Base-by-base conservation (phyloP, 352 stramenopile genomes). In the Pythium guiyangense region DNA sequence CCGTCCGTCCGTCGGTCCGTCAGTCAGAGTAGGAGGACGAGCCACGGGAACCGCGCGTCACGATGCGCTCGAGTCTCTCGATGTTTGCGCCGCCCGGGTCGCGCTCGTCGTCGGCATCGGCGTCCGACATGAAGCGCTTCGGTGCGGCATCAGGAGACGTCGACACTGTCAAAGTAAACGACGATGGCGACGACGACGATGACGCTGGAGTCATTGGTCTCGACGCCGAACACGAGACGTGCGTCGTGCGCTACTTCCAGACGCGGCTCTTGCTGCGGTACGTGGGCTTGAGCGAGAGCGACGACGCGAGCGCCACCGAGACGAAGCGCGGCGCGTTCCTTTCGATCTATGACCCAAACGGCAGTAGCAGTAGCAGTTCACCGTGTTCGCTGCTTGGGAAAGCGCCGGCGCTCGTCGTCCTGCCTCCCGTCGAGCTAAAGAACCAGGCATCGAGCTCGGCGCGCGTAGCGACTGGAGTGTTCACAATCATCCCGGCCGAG, bases 201-300 rank as follows among this genome's bases (percentile, higher is more conserved):
- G 42, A 52, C 18, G 42, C 27, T 12, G 47, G 20, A 8, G 27
- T 52, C 27, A 27, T 52, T 47, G 42, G 59, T 34, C 4, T 25
- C 18, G 53, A 51, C 22, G 52, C 48, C 15, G 60, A 57, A 42
- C 54, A 69, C 9, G 68, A 76, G 62, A 69, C 58, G 22, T 63
- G 59, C 42, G 69, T 71, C 27, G 57, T 76, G 40, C 69, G 69
- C 18, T 76, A 76, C 52, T 76, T 64, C 56, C 62, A 59, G 26
- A 69, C 69, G 51, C 51, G 59, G 39, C 52, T 76, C 14, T 54
- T 73, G 65, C 62, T 76, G 39, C 69, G 69, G 29, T 55, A 60
- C 40, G 40, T 69, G 6, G 54, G 6, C 35, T 5, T 6, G 3
- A 48, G 15, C 17, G 12, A 37, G 0, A 29, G 37, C 4, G 54